Base-by-base conservation (phyloP, 176 grass and related monocot species). In the Lolium rigidum region DNA sequence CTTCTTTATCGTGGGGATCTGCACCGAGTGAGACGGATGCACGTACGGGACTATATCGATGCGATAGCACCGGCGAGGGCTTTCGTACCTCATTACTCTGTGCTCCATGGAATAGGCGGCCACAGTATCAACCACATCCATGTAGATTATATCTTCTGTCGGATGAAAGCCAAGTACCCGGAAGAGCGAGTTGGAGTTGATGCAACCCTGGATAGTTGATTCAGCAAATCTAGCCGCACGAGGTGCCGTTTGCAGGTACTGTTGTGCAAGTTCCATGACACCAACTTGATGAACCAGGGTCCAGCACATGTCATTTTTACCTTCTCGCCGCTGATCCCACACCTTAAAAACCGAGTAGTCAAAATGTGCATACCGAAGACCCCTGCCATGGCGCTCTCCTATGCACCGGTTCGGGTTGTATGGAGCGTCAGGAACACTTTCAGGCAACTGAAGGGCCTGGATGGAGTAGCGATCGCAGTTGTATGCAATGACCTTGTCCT, bases 181-280 rank as follows among this genome's bases (percentile, higher is more conserved):
- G 14, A 74, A 51, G 21, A 51, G 46, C 15, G 21, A 49, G 14
- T 49, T 74, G 0, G 6, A 17, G 2, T 37, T 43, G 17, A 70
- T 70, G 67, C 0, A 9, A 1, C 6, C 68, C 68, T 44, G 0
- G 17, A 37, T 17, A 37, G 10, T 67, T 3, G 28, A 67, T 37
- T 28, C 6, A 67, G 28, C 2, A 67, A 67, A 37, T 17, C 9
- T 7, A 17, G 31, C 6, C 6, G 4, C 28, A 4, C 28, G 15
- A 37, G 1, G 37, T 3, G 74, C 9, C 12, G 15, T 17, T 20
- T 80, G 58, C 7, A 15, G 21, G 25, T 80, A 48, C 58, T 0
- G 15, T 25, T 15, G 17, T 15, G 39, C 39, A 18, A 80, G 58
- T 59, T 64, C 78, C 58, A 80, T 80, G 10, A 64, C 78, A 80